Percentiles rank a stretch among this genome's conserved stretches.
phyloP scores from a whole-genome alignment of 2,329 filamentous ascomycete genomes.

The Fusarium mexicanum region DNA sequence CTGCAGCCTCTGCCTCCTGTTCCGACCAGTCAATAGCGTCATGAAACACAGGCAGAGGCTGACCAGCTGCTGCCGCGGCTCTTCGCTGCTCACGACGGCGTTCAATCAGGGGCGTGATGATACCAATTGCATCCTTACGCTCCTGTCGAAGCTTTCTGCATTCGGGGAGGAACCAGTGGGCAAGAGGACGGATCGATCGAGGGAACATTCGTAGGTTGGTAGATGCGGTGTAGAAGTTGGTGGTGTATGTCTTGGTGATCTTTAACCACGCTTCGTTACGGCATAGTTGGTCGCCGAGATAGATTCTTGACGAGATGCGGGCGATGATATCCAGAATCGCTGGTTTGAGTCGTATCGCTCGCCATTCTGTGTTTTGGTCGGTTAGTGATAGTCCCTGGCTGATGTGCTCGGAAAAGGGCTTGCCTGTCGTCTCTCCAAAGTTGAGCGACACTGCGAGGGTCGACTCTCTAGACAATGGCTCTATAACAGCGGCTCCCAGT shows the following conservation, averaged over 20 bases:
- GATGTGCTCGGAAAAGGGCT: too few species aligned
- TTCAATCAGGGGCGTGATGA: background rate
- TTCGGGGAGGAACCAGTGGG: constrained; percentile 1
- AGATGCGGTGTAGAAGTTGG: background rate
- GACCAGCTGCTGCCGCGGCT: background rate
- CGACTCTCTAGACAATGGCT: background rate
- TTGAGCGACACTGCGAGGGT: background rate
- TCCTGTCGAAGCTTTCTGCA: background rate
- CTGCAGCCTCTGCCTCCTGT: background rate
- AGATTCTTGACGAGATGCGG: background rate
- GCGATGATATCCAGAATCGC: background rate
- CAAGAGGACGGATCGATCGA: background rate
- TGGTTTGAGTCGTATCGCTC: background rate
- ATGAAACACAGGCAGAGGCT: background rate
- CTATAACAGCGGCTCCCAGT: background rate
- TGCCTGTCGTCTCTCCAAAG: background rate
- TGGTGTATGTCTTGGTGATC: constrained; percentile 1
- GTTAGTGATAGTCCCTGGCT: background rate
- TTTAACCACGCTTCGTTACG: background rate
- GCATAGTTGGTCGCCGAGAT: background rate
- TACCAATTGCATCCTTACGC: background rate
- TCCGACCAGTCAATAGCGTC: constrained; percentile 3
- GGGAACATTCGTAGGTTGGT: background rate
- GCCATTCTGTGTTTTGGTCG: background rate
- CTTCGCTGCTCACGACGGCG: background rate